These are phyloP conservation scores for Vanilla planifolia DNA, from an alignment of 106 monocot species.

Conservation along the genomic window DNA sequence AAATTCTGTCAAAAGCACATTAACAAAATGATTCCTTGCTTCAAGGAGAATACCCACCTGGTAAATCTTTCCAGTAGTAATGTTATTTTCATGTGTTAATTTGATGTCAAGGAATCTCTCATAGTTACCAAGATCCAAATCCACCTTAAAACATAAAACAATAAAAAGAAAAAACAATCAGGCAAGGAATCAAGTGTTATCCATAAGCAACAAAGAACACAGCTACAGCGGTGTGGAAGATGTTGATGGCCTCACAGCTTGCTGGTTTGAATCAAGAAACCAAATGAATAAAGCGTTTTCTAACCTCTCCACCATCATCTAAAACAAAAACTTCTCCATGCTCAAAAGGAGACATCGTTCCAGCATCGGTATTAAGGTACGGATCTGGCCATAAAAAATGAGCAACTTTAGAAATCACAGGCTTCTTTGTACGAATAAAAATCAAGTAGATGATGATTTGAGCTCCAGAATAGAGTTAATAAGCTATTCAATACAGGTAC, in stretches of 20 bases:
- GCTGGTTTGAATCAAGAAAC: background rate
- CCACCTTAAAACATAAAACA: slow-evolving; percentile 29
- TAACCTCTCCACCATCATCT: slow-evolving; percentile 76
- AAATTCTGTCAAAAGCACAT: slow-evolving; percentile 4
- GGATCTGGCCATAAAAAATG: slow-evolving; percentile 36
- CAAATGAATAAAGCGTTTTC: background rate
- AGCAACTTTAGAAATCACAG: background rate
- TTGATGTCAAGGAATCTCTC: slow-evolving; percentile 45
- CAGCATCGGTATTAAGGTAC: slow-evolving; percentile 68
- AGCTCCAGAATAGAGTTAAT: no score
- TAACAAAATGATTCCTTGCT: background rate
- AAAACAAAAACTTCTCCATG: slow-evolving; percentile 74
- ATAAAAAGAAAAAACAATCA: background rate
- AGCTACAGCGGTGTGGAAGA: background rate
- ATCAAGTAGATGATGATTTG: no score
- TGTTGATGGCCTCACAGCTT: background rate
- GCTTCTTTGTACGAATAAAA: background rate
- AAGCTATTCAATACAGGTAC: no score
- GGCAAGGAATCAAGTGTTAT: background rate
- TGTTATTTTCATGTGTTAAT: slow-evolving; percentile 49
- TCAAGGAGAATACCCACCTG: slow-evolving; percentile 18
- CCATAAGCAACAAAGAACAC: background rate
- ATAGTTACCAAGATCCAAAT: slow-evolving; percentile 53
- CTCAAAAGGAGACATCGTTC: slow-evolving; percentile 75
- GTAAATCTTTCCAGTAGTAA: slow-evolving; percentile 50